phyloP scores from a whole-genome alignment of 2,329 filamentous ascomycete species.

The Cryphonectria carpinicola region DNA sequence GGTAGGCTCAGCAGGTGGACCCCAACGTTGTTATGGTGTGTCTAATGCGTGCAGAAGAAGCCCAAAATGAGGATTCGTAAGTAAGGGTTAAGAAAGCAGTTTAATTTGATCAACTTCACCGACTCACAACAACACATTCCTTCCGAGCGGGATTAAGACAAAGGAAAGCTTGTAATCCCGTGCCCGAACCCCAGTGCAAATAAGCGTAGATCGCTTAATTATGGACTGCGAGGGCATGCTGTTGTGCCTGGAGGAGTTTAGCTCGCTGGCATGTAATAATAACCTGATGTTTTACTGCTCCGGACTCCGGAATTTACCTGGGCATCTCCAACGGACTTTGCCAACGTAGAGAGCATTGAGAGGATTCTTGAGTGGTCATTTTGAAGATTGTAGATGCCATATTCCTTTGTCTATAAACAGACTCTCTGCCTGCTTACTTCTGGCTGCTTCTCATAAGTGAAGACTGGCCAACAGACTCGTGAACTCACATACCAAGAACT shows the following conservation, averaged over 20 bases:
- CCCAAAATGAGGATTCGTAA: background rate
- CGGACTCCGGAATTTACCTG: background rate
- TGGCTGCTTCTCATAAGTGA: background rate
- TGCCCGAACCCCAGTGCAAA: background rate
- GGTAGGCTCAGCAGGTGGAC: no score
- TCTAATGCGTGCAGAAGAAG: background rate
- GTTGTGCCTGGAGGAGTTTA: background rate
- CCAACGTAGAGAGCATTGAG: background rate
- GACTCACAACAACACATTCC: background rate
- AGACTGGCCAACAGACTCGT: background rate
- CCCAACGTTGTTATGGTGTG: no score
- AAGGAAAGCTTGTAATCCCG: background rate
- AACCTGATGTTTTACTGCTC: background rate
- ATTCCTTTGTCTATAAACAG: no score
- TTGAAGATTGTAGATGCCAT: no score
- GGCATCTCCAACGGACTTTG: background rate
- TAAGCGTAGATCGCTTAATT: slow-evolving; percentile 7
- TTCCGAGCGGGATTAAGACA: background rate
- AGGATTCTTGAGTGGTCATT: no score
- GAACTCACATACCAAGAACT: background rate
- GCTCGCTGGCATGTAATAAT: background rate
- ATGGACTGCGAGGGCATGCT: background rate
- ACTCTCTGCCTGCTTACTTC: no score
- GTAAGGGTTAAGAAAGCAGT: background rate
- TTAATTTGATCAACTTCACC: no score